Base-by-base conservation (phyloP, 768 basidiomycete species). In the Leccinum pellstonianum region DNA sequence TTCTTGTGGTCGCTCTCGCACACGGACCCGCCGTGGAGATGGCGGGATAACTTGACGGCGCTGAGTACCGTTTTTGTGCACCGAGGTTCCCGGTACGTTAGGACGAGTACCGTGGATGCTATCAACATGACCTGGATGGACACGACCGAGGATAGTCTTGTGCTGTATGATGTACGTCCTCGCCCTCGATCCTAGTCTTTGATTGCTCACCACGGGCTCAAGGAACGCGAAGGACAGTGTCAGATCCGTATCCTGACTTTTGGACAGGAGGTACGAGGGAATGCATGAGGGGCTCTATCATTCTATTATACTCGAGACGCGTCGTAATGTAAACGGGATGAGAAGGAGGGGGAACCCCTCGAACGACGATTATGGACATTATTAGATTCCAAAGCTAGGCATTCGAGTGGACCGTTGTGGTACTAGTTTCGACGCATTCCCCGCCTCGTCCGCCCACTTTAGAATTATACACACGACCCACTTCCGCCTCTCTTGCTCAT, bases 391-490 rank as follows among this genome's bases (percentile, higher is more conserved):
- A n/a, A 43, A 43, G 10, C 5, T 19, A 11, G 43, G 10, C 43
- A 46, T 19, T 59, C 37, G 41, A 12, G 29, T 61, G 50, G 12
- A 43, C 9, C 48, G 52, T 49, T 29, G 38, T 12, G 9, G 17
- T 9, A 47, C 46, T 58, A 41, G 78, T 68, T 68, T 48, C 48
- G 2, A 52, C 19, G 23, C 17, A 17, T 52, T 43, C 29, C 14
- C 23, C 5, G 41, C 17, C 37, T 2, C 21, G 15, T 59, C 58
- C 5, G 3, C 78, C 84, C 86, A 86, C 62, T 73, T 80, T 37
- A 88, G 66, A 60, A 77, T 70, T 33, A 89, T 81, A 84, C 87
- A 90, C 47, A 92, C 77, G 19, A 91, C 77, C 89, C 90, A 91
- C 21, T 79, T 74, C 62, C 88, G 80, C 64, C 87, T 77, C 63